A percentile compares a stretch with the other conserved stretches of the same genome.
Conservation (phyloP, 164 flowering plant genomes). For the Piper longum region DNA sequence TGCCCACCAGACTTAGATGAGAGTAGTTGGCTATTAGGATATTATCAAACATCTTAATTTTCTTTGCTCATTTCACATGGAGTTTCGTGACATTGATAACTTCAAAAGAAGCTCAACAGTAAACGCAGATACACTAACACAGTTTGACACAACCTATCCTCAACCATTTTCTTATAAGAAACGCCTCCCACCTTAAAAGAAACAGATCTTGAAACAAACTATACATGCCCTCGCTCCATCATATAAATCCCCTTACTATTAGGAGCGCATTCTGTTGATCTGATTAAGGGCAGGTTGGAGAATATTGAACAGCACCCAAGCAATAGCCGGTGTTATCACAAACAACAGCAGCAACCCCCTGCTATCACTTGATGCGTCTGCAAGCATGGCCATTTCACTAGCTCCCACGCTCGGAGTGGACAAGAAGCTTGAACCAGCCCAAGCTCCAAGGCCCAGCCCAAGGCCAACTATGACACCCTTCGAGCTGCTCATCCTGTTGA, state of each 20-base stretch:
- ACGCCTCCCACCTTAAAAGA: no score
- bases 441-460: conserved; percentile 61
- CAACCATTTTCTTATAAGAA: no score
- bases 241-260: conserved; percentile 2
- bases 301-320: conserved; percentile 61
- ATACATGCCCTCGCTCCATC: no score
- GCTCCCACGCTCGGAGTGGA: conserved; percentile 36
- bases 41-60: no score
- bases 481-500: conserved; percentile 46
- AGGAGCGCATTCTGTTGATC: conserved; percentile 70
- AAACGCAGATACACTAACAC: no score
- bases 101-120: no score
- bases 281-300: conserved; percentile 91
- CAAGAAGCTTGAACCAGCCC: conserved; percentile 39
- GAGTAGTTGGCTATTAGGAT: no score
- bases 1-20: no score
- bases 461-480: conserved; percentile 56
- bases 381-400: conserved; percentile 37
- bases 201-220: no score
- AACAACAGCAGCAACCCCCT: conserved; percentile 49
- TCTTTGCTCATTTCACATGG: no score
- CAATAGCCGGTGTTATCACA: conserved; percentile 53
- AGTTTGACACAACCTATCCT: no score
- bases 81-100: no score
- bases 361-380: conserved; percentile 35